phyloP scores from a whole-genome alignment of 495 filamentous ascomycete genomes.

The Cercophora sp. region DNA sequence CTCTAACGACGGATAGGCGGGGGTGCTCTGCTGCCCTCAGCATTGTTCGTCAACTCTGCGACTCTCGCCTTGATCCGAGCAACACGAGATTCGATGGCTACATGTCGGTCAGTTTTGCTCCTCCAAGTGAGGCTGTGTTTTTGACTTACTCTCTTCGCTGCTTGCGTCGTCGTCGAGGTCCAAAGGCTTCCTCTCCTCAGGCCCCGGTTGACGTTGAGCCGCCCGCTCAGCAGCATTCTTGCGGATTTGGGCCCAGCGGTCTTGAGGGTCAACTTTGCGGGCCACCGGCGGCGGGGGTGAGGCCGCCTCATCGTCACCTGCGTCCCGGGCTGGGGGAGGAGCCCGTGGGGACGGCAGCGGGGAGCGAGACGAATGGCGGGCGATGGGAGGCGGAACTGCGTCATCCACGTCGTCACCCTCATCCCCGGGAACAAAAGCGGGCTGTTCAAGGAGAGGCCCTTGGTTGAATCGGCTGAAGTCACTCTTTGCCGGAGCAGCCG shows the following conservation, averaged over 20 bases:
- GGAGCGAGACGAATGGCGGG: conserved; percentile 26
- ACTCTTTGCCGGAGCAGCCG: conserved; percentile 58
- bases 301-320: conserved; percentile 14
- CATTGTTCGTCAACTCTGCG: conserved; percentile 81
- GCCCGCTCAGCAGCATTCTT: conserved; percentile 87
- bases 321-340: neutral
- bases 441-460: conserved; percentile 81
- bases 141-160: conserved; percentile 95
- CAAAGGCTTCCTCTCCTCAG: conserved; percentile 55
- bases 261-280: conserved; percentile 38
- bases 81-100: conserved; percentile 92
- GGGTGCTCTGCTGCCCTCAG: conserved; percentile 17
- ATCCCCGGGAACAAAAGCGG: conserved; percentile 69
- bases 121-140: neutral
- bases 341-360: conserved; percentile 17
- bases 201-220: conserved; percentile 52
- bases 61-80: conserved; percentile 97
- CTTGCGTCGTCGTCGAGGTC: conserved; percentile 77
- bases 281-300: conserved; percentile 23
- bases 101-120: neutral
- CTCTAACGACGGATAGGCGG: conserved; percentile 26
- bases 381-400: conserved; percentile 42
- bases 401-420: conserved; percentile 49
- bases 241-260: conserved; percentile 91
- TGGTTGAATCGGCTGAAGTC: conserved; percentile 86